Base-by-base conservation (phyloP, 148 eudicot genomes). In the Rhododendron williamsianum region DNA sequence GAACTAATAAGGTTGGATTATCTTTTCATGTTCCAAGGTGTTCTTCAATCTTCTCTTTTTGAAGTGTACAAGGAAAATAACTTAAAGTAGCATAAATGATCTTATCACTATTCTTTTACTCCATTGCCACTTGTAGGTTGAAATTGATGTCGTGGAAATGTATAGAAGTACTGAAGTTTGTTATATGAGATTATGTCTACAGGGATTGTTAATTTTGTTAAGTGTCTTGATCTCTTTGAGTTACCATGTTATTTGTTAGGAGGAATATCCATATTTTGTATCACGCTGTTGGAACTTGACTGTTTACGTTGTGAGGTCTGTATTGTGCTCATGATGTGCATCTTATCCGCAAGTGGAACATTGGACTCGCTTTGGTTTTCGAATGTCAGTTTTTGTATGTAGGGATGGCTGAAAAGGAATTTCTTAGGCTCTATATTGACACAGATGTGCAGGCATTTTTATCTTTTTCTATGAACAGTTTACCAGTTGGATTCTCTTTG, bases 1-100 rank as follows among this genome's bases (percentile, higher is more conserved):
- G 98, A 95, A 88, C 92, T 93, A 74, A 93, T 95, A 93, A 95
- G 98, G 98, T 95, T 77, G 73, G 73, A 25, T 74, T 74, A 33
- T 4, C 45, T 74, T 74, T 36, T 36, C 45, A 35, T 74, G 23
- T 74, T 74, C 45, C 45, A 36, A 74, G 45, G 45, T 33, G 38
- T 35, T 73, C 0, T 8, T 4, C 78, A 15, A 74, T 36, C 41
- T 73, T 73, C 43, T 73, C 43, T 73, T 19, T 4, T 74, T 74
- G 41, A 33, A 33, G 9, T 30, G 16, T 30, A 15, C 23, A 13
- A 73, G 19, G 41, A 73, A 35, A 73, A 15, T 30, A 33, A 23
- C 30, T n/a, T 33, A 33, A 73, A 73, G 43, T 73, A 12, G 77
- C 77, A 73, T 73, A 35, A 33, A 73, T 73, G 21, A 43, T 30